Evolutionary conservation across 2,329 filamentous ascomycete genomes (phyloP), one percentile per base, ranked within the genome.

Genomic region (Monosporascus sp.): DNA sequence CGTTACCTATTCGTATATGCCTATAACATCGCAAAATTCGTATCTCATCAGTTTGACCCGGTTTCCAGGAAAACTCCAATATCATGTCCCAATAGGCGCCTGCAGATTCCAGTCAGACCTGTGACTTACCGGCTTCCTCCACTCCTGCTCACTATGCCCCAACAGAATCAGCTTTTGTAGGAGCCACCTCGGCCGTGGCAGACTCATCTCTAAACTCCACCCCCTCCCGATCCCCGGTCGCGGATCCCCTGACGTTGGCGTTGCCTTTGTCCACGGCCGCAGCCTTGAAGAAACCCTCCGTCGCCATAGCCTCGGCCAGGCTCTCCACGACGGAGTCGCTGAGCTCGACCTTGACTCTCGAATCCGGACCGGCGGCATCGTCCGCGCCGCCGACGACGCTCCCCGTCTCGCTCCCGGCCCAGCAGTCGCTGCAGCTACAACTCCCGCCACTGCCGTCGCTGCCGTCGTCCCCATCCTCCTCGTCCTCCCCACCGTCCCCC

Each of bases 351-450:
- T 49, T 56, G 6, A 46, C 53, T 14, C 42, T 47, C 50, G 38
- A 48, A 15, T 14, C 38, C 49, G n/a, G 39, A 1, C 50, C 34
- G 25, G 53, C 47, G 9, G 50, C 39, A 6, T 53, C 55, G 27
- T 49, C 49, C 27, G 54, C 56, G 38, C 58, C 61, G 6, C 53
- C 57, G 36, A 58, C 60, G 38, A 53, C 62, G 46, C 63, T 64
- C 15, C 64, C 69, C 51, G 72, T 72, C 44, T 69, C 67, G 52
- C 70, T 74, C 47, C 72, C 74, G n/a, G 41, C 25, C 41, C 41
- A 44, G 22, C 41, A 44, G 5, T 44, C 41, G 56, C 70, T 74
- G 45, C 69, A 72, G 46, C 52, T 58, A 48, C 51, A 53, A 25
- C 65, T 63, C 18, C 64, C 61, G 27, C 61, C 55, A 47, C 62